Evolutionary conservation across 2,329 filamentous ascomycete species (phyloP), one percentile per base, ranked within the genome.

Genomic region (Phialocephala subalpina): DNA sequence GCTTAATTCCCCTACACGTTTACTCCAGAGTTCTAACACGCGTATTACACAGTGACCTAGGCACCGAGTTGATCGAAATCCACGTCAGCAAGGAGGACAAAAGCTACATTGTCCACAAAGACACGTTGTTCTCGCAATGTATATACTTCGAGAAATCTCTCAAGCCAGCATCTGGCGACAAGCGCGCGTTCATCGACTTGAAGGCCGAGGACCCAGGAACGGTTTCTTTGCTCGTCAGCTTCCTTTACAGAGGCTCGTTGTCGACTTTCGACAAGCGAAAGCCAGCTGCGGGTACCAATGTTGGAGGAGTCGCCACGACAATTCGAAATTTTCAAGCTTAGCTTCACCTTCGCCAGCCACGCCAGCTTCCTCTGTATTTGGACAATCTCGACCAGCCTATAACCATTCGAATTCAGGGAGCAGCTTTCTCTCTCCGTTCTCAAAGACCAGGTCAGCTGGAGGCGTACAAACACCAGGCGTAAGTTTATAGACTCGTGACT

Each of bases 91-190:
- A 62, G 25, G 63, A 73, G 40, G 20, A 36, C 14, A 68, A 69
- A 20, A 56, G 60, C 5, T 75, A 70, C 61, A 35, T 67, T 7
- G 60, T 74, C 11, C 74, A 75, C 42, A 73, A 73, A 25, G 55
- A 64, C 6, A 63, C 75, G 5, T 64, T 76, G 27, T 67, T 67
- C 33, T 60, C 66, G 4, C 65, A 70, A 27, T 74, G 72, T 0
- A 45, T 58, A 6, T 74, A 68, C 63, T 74, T 76, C 56, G 33
- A 72, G 1, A 70, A 68, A n/a, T 67, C 70, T 3, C 53, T 75
- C 16, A 69, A 68, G 42, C 65, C 69, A 11, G 38, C 22, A 52
- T 3, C 72, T 73, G 63, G 69, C 62, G 56, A 73, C 74, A 58
- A 65, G 61, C 27, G 58, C 62, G 56, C 58, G 64, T 59, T 52